A percentile compares a stretch with the other conserved stretches of the same genome.
These are phyloP conservation scores for Starmerella davenportii DNA, from an alignment of 805 yeast species.

Conservation along the genomic window DNA sequence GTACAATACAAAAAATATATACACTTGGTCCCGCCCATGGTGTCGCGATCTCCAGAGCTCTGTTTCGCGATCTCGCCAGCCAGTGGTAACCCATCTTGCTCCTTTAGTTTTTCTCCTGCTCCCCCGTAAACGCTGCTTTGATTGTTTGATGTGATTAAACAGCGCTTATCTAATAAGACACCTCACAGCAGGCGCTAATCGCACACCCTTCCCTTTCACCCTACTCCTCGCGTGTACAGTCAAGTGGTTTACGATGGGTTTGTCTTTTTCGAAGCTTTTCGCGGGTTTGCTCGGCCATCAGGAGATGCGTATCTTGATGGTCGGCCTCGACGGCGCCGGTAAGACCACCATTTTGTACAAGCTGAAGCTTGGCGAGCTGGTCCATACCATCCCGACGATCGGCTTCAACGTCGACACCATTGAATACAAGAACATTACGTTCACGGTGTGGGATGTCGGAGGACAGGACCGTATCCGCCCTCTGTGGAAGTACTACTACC, in stretches of 20 bases:
- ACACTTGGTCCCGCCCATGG: no score
- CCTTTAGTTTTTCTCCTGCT: no score
- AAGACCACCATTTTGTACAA: constrained; percentile 91
- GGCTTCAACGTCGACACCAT: constrained; percentile 97
- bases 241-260: constrained; percentile 45
- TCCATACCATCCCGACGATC: constrained; percentile 89
- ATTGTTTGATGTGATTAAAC: background rate
- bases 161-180: background rate
- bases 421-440: constrained; percentile 89
- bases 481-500: constrained; percentile 96
- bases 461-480: constrained; percentile 99
- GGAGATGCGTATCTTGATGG: constrained; percentile 97
- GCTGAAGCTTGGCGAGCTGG: constrained; percentile 88
- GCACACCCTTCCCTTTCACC: constrained; percentile 6
- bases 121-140: no score
- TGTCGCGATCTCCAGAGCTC: no score
- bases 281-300: constrained; percentile 91
- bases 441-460: constrained; percentile 99
- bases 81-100: no score
- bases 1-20: no score
- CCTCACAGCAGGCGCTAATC: background rate
- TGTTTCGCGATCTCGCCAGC: no score
- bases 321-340: constrained; percentile 97
- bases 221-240: constrained; percentile 2
- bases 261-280: constrained; percentile 83